Conservation (phyloP, 768 basidiomycete genomes). For the Mycena pura region DNA sequence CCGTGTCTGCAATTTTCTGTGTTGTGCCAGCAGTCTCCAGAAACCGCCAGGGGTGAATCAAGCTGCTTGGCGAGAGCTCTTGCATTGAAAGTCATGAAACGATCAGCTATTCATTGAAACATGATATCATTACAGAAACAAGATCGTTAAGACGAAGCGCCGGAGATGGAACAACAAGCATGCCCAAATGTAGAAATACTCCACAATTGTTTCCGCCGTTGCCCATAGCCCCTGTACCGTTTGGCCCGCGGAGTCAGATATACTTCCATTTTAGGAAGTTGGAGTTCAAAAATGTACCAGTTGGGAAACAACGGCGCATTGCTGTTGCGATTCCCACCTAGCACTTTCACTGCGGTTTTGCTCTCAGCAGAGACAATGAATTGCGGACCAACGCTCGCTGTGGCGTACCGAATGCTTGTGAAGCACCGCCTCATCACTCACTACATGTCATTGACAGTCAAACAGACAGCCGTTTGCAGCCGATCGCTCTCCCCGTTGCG, state of each 20-base stretch:
- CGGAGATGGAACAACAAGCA: too few relatives aligned
- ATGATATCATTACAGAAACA: too few relatives aligned
- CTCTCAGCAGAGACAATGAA: not conserved
- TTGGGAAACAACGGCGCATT: not conserved
- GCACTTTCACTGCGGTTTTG: not conserved
- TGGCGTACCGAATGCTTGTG: too few relatives aligned
- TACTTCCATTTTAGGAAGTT: conserved; percentile 1
- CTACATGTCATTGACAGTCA: conserved; percentile 15
- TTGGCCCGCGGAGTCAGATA: not conserved
- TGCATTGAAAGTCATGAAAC: too few relatives aligned
- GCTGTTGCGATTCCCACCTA: not conserved
- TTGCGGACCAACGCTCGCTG: too few relatives aligned
- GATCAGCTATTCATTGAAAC: too few relatives aligned
- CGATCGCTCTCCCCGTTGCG: not conserved
- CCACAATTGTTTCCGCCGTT: too few relatives aligned
- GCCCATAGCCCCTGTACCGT: not conserved
- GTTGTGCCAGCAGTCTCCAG: not conserved
- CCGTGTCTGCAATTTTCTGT: not conserved
- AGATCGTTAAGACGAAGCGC: too few relatives aligned
- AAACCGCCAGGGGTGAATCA: too few relatives aligned
- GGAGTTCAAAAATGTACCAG: not conserved
- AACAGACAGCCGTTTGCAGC: not conserved
- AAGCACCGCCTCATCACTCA: conserved; percentile 22
- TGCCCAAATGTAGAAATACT: not conserved
- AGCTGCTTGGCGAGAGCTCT: too few relatives aligned